Evolutionary conservation across 345 rosid species (phyloP).

Genomic region (Acer saccharum): DNA sequence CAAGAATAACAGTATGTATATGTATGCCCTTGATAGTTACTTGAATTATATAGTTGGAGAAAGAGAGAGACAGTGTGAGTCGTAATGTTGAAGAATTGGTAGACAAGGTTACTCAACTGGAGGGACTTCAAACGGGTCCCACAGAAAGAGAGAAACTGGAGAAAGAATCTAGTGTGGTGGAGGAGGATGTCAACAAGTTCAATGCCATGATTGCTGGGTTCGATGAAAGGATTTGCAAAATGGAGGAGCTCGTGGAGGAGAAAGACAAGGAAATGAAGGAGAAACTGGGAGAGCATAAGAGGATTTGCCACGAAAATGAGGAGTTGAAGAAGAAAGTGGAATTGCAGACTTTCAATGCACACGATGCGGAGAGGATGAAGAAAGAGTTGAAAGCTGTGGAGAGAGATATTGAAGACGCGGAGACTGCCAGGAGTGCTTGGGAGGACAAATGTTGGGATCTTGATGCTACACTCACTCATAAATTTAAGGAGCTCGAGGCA

Average conservation of each 20-base stretch:
- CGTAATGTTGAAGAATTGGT: conserved; percentile 35
- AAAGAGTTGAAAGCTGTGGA: conserved; percentile 87
- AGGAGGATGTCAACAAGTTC: conserved; percentile 76
- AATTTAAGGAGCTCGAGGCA: conserved; percentile 67
- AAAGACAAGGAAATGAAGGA: conserved; percentile 51
- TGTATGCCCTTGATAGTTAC: no score
- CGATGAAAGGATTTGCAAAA: conserved; percentile 34
- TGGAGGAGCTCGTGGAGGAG: conserved; percentile 59
- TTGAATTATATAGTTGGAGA: no score
- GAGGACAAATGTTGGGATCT: conserved; percentile 74
- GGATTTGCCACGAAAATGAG: conserved; percentile 64
- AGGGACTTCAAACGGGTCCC: conserved; percentile 35
- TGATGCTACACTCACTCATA: conserved; percentile 42
- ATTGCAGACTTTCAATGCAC: conserved; percentile 64
- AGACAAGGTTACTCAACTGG: conserved; percentile 51
- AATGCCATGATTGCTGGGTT: conserved; percentile 50
- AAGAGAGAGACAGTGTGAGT: conserved; percentile 8
- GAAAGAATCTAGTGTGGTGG: conserved; percentile 53
- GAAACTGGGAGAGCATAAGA: conserved; percentile 63
- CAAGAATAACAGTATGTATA: no score
- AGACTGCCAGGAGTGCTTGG: conserved; percentile 59
- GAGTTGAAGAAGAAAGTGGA: conserved; percentile 73
- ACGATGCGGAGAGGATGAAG: conserved; percentile 92
- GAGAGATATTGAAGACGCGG: conserved; percentile 71
- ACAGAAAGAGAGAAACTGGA: conserved; percentile 59